Base-by-base conservation (phyloP, 129 eudicot species). In the Artemisia argyi region DNA sequence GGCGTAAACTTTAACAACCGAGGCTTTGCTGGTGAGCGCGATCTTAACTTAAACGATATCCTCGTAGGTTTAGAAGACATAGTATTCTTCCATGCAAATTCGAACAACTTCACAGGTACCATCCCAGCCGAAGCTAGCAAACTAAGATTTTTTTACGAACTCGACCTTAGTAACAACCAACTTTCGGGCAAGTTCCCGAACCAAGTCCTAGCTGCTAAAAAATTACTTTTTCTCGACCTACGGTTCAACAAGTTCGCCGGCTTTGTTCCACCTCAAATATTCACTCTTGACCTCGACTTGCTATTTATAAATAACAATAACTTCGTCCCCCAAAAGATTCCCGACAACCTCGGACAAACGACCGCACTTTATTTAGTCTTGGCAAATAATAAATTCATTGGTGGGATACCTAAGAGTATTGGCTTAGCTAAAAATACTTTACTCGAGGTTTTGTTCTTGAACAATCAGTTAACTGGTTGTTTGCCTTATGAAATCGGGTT, bases 281-380 rank as follows among this genome's bases (percentile, higher is more conserved):
- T 85, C 60, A 19, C 2, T 9, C 73, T 74, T 13, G 65, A 72
- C 16, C 78, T 85, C 57, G 89, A 85, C 44, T 58, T 82, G 3
- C 79, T 85, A 53, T 82, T 85, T 65, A 56, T 85, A 28, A 85
- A 85, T 69, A 79, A 85, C 65, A 85, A 85, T 12, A 75, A 75
- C 1, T 76, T 85, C 61, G 4, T 39, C 44, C 22, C 22, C 22
- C 82, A 78, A 51, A 56, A 2, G 14, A 71, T 85, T 0, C 89
- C 89, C 2, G 66, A 55, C 0, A 82, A 63, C 44, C 82, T 85
- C 0, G 89, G 89, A 3, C 12, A 16, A 1, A 82, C 86, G 2
- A 44, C 73, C 3, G 76, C 74, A 4, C 70, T 60, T 39, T 85
- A 63, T 70, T 53, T 85, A 39, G 75, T 84, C 17, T 48, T 85